Conservation (phyloP, 805 yeast species). For the Yamadazyma paraphyllophila region DNA sequence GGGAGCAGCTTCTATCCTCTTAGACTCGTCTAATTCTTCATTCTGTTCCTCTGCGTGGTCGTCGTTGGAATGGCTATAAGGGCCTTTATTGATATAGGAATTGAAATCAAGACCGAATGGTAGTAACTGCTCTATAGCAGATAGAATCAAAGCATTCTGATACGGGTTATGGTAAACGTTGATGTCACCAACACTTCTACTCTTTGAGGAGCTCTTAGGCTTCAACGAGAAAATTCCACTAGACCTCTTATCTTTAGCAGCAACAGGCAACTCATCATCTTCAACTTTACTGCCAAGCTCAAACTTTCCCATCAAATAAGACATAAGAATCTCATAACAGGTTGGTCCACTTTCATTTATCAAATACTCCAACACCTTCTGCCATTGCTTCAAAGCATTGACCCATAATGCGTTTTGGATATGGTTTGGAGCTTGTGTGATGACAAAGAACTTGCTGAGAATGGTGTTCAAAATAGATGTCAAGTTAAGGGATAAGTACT, state of each 20-base stretch:
- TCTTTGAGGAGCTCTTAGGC: conserved; percentile 18
- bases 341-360: conserved; percentile 37
- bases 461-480: conserved; percentile 27
- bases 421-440: conserved; percentile 20
- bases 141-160: conserved; percentile 30
- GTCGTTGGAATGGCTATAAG: neutral
- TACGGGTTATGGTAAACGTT: conserved; percentile 33
- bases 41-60: conserved; percentile 8
- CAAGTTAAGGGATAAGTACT: conserved; percentile 31
- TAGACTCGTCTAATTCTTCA: conserved; percentile 16
- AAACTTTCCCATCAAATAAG: conserved; percentile 30
- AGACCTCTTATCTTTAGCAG: conserved; percentile 9
- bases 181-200: conserved; percentile 17
- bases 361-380: conserved; percentile 25
- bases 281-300: conserved; percentile 6
- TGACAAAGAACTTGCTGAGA: conserved; percentile 28
- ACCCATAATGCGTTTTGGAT: conserved; percentile 34
- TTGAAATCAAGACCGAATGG: conserved; percentile 37
- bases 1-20: conserved; percentile 19
- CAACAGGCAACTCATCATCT: neutral
- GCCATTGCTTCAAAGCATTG: conserved; percentile 28
- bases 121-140: conserved; percentile 28
- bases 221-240: conserved; percentile 9
- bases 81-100: conserved; percentile 14
- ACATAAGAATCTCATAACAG: conserved; percentile 35